A percentile compares a stretch with the other conserved stretches of the same genome.
These are phyloP conservation scores for Atalantia buxifolia DNA, from an alignment of 345 rosid species.

Conservation along the genomic window DNA sequence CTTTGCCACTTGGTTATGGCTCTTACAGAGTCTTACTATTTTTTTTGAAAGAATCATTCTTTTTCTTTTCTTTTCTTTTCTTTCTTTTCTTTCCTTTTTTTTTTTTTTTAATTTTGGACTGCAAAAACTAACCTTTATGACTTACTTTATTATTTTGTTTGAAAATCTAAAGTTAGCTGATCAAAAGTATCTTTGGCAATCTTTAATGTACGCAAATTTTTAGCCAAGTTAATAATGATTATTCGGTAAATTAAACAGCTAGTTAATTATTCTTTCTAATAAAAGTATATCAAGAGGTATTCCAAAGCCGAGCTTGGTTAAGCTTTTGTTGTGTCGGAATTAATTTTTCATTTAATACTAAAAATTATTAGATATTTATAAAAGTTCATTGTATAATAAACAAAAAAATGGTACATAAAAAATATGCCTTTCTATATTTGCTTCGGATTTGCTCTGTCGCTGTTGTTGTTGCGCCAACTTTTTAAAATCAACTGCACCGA, in stretches of 20 bases:
- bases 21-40: not conserved
- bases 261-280: too few relatives aligned
- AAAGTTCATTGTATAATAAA: too few relatives aligned
- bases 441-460: not conserved
- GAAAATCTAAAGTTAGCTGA: not conserved
- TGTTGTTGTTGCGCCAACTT: not conserved
- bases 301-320: not conserved
- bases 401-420: too few relatives aligned
- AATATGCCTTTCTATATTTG: too few relatives aligned
- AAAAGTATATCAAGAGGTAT: not conserved
- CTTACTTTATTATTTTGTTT: not conserved
- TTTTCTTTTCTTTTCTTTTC: not conserved
- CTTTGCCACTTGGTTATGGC: slow-evolving; percentile 7
- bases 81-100: too few relatives aligned
- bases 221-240: not conserved
- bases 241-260: too few relatives aligned
- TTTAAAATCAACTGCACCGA: slow-evolving; percentile 22
- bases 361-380: too few relatives aligned
- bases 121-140: not conserved
- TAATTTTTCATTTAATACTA: too few relatives aligned
- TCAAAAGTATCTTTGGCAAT: not conserved
- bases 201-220: not conserved
- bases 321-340: not conserved
- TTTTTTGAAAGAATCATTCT: not conserved
- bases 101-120: not conserved